A percentile compares a stretch with the other conserved stretches of the same genome.
phyloP scores from a whole-genome alignment of 371 early-diverging fungal genomes.

The Zychaea mexicana region DNA sequence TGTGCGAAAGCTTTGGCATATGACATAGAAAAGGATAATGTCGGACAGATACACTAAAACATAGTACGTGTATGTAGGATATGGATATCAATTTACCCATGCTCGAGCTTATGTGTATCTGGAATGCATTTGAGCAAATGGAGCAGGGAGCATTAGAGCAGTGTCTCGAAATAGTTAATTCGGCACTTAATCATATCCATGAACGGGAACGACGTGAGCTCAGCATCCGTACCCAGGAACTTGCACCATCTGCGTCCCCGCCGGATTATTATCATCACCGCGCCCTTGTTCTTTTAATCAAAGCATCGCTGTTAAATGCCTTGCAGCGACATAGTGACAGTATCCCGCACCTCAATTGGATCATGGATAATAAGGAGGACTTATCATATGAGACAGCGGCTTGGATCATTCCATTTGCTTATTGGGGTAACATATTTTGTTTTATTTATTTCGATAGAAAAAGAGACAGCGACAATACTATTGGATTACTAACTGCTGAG shows the following conservation, averaged over 20 bases:
- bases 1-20: neutral
- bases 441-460: neutral
- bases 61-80: constrained; percentile 24
- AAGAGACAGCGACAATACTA: too few relatives aligned
- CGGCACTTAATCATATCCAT: constrained; percentile 42
- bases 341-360: constrained; percentile 59
- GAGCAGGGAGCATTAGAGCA: constrained; percentile 37
- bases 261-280: constrained; percentile 54
- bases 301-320: constrained; percentile 46
- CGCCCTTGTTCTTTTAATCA: constrained; percentile 38
- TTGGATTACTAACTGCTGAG: neutral
- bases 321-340: constrained; percentile 37
- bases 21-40: too few relatives aligned
- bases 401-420: constrained; percentile 66
- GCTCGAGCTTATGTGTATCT: constrained; percentile 57
- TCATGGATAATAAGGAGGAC: constrained; percentile 53
- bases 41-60: too few relatives aligned
- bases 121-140: constrained; percentile 64
- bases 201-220: constrained; percentile 50
- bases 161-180: constrained; percentile 42
- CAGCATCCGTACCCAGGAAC: constrained; percentile 38
- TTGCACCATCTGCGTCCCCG: constrained; percentile 41
- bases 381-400: constrained; percentile 11
- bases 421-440: constrained; percentile 51
- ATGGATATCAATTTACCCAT: constrained; percentile 56